Evolutionary conservation across 768 basidiomycete species (phyloP).

Genomic region (Mrakia hoshinonis): DNA sequence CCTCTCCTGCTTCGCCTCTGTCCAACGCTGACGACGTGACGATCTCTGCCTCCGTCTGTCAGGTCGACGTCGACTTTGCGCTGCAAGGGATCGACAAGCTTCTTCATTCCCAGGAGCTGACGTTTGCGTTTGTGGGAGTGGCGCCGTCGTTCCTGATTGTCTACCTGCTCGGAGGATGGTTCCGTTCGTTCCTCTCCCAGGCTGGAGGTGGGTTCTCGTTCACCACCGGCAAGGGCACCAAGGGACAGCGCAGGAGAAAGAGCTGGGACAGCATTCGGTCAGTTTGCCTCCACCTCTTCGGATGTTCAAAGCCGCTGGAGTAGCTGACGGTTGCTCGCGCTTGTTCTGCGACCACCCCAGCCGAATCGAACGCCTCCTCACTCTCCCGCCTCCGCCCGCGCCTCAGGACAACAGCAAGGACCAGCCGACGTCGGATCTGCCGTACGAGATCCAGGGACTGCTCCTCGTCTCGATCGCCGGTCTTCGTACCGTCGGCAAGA

Average conservation of each 20-base stretch:
- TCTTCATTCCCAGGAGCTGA: conserved; percentile 85
- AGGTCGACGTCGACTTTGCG: conserved; percentile 89
- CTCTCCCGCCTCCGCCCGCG: conserved; percentile 5
- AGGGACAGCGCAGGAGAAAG: not conserved
- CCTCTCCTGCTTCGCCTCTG: not conserved
- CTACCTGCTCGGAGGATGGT: conserved; percentile 55
- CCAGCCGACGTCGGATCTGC: conserved; percentile 14
- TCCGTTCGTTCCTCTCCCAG: conserved; percentile 45
- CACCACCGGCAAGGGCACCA: not conserved
- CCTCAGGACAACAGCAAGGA: not conserved
- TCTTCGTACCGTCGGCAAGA: conserved; percentile 45
- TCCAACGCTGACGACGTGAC: not conserved
- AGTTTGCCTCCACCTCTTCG: not conserved
- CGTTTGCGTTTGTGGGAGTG: conserved; percentile 93
- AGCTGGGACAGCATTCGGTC: conserved; percentile 25
- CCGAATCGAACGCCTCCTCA: conserved; percentile 27
- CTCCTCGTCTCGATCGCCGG: conserved; percentile 51
- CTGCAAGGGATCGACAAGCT: conserved; percentile 85
- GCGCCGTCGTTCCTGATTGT: conserved; percentile 78
- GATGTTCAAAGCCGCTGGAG: no score
- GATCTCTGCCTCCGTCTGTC: conserved; percentile 17
- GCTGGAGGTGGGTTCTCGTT: conserved; percentile 8
- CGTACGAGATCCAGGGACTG: conserved; percentile 45
- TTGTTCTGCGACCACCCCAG: not conserved
- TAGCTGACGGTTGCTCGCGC: not conserved